These are phyloP conservation scores for Endocalyx cinctus DNA, from an alignment of 2,329 filamentous ascomycete species.

Conservation along the genomic window DNA sequence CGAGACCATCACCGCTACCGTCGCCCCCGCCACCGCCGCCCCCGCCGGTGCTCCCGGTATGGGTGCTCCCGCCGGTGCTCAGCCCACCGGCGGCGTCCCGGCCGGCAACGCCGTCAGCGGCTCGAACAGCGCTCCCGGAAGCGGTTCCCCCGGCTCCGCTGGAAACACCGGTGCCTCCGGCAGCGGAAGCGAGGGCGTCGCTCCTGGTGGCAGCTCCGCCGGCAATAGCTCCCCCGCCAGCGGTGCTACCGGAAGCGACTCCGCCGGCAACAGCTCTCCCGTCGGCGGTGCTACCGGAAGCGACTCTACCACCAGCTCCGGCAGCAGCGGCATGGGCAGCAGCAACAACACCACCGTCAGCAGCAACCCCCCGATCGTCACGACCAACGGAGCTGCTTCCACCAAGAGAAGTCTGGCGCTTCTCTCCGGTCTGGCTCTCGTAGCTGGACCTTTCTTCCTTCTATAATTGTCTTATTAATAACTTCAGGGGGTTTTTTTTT, in stretches of 20 bases:
- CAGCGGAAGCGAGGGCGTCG: neutral
- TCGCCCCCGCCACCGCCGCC: constrained; percentile 7
- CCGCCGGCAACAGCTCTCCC: constrained; percentile 1
- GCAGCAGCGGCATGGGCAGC: constrained; percentile 2
- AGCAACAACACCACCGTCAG: constrained; percentile 16
- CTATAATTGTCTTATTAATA: constrained; percentile 16
- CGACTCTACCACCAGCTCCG: constrained; percentile 2
- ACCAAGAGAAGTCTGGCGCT: constrained; percentile 22
- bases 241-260: constrained; percentile 1
- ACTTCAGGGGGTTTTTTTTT: neutral
- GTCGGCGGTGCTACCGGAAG: neutral
- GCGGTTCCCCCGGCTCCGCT: constrained; percentile 1
- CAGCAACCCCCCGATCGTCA: constrained; percentile 9
- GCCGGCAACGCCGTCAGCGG: constrained; percentile 2
- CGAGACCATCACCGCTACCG: constrained; percentile 11
- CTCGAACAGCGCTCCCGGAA: constrained; percentile 1
- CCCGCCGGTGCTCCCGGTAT: constrained; percentile 4
- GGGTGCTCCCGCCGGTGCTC: constrained; percentile 1
- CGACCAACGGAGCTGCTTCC: constrained; percentile 21
- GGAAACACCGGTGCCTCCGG: constrained; percentile 4
- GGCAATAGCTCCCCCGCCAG: constrained; percentile 3
- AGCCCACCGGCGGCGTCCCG: constrained; percentile 1
- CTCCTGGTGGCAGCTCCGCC: constrained; percentile 1
- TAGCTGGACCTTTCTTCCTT: constrained; percentile 22
- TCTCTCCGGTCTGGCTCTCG: constrained; percentile 21